These are phyloP conservation scores for Albatrellus ellisii DNA, from an alignment of 768 basidiomycete species.

Conservation along the genomic window DNA sequence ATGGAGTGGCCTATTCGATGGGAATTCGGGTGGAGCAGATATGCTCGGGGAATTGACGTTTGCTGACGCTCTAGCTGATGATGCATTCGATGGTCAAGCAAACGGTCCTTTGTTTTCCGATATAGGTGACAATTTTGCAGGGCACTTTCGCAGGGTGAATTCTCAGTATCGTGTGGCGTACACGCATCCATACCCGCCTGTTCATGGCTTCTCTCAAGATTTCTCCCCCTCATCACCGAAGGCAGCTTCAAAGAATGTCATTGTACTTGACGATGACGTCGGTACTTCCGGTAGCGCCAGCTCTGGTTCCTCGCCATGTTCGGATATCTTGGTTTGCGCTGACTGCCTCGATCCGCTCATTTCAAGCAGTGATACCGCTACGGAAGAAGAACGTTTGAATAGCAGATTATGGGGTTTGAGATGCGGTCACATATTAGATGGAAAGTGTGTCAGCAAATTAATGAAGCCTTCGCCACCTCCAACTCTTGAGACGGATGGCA, in stretches of 20 bases:
- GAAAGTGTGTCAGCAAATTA: slow-evolving; percentile 52
- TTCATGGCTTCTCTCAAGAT: slow-evolving; percentile 56
- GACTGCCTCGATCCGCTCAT: slow-evolving; percentile 52
- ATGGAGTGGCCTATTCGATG: no score
- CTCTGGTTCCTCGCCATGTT: slow-evolving; percentile 15
- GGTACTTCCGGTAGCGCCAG: slow-evolving; percentile 10
- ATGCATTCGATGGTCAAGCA: not conserved
- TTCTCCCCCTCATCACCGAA: slow-evolving; percentile 33
- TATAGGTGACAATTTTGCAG: not conserved
- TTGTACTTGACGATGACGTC: slow-evolving; percentile 31
- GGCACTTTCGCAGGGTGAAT: slow-evolving; percentile 12
- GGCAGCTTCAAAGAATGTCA: slow-evolving; percentile 23
- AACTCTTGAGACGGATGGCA: not conserved
- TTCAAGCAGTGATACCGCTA: slow-evolving; percentile 32
- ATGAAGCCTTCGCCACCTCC: slow-evolving; percentile 28
- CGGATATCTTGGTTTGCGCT: slow-evolving; percentile 46
- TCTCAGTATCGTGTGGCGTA: slow-evolving; percentile 42
- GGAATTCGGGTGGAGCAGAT: slow-evolving; percentile 10
- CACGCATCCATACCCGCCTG: slow-evolving; percentile 46
- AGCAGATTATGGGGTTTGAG: slow-evolving; percentile 56
- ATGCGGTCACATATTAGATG: slow-evolving; percentile 72
- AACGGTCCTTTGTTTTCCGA: not conserved
- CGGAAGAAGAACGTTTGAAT: slow-evolving; percentile 25
- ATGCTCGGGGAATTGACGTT: slow-evolving; percentile 12
- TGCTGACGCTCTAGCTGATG: slow-evolving; percentile 5